Conservation (phyloP, 1,284 basidiomycete genomes). For the Cryptococcus depauperatus region DNA sequence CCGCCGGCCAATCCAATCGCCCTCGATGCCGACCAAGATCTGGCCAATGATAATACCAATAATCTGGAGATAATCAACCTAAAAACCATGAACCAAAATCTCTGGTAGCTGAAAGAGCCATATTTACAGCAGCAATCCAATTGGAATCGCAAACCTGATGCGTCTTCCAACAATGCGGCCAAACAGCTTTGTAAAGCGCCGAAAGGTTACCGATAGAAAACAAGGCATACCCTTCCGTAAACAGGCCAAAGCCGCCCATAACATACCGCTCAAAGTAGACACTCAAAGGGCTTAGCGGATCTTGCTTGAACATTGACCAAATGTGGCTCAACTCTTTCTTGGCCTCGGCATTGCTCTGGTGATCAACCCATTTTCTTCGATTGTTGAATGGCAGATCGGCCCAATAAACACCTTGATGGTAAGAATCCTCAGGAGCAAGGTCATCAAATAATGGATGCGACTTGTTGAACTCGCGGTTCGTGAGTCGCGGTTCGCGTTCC, state of each 20-base stretch:
- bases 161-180: conserved; percentile 49
- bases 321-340: conserved; percentile 46
- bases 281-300: conserved; percentile 45
- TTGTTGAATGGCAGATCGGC: conserved; percentile 39
- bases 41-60: conserved; percentile 50
- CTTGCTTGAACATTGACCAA: conserved; percentile 49
- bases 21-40: conserved; percentile 51
- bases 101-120: neutral
- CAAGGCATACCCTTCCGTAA: conserved; percentile 48
- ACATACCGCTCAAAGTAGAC: conserved; percentile 50
- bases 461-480: conserved; percentile 15
- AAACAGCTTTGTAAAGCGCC: conserved; percentile 48
- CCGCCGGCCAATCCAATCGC: conserved; percentile 52
- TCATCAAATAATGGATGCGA: conserved; percentile 42
- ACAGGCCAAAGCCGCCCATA: conserved; percentile 50
- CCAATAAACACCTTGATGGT: conserved; percentile 41
- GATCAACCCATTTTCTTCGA: conserved; percentile 45
- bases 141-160: conserved; percentile 45
- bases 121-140: conserved; percentile 46
- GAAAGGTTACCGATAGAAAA: conserved; percentile 52
- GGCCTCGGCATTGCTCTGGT: conserved; percentile 46
- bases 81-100: neutral
- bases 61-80: conserved; percentile 27
- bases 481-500: neutral
- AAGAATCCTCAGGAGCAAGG: conserved; percentile 41